Percentiles rank a stretch among this genome's conserved stretches.
phyloP scores from a whole-genome alignment of 116 monocot species.

The Cymodocea nodosa region DNA sequence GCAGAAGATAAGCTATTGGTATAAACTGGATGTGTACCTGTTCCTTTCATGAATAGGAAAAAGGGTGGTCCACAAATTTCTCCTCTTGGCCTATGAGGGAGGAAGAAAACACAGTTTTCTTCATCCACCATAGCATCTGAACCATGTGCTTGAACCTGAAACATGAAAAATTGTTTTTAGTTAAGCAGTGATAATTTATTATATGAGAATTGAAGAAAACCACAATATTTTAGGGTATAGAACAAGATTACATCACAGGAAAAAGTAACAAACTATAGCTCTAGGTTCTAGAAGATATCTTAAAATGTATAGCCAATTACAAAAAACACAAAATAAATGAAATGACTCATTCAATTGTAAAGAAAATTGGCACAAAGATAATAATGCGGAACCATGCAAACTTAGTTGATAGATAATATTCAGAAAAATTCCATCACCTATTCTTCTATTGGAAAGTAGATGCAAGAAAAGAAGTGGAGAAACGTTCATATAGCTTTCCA shows the following conservation, averaged over 20 bases:
- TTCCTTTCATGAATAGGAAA: constrained; percentile 97
- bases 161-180: background rate
- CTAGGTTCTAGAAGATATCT: too few species aligned
- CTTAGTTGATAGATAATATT: background rate
- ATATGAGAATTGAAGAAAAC: too few species aligned
- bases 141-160: constrained; percentile 94
- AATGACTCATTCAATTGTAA: background rate
- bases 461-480: too few species aligned
- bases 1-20: background rate
- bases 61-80: constrained; percentile 60
- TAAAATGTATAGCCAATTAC: too few species aligned
- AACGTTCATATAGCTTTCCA: too few species aligned
- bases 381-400: too few species aligned
- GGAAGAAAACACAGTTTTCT: constrained; percentile 81
- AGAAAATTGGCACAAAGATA: too few species aligned
- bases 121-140: constrained; percentile 98
- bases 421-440: background rate
- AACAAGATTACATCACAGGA: background rate
- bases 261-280: background rate
- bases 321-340: background rate
- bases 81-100: constrained; percentile 71
- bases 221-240: too few species aligned
- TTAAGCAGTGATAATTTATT: background rate
- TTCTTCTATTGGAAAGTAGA: too few species aligned
- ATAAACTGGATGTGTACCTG: constrained; percentile 31